Evolutionary conservation across 1,284 basidiomycete species (phyloP).

Genomic region (Stygiomarasmius scandens): DNA sequence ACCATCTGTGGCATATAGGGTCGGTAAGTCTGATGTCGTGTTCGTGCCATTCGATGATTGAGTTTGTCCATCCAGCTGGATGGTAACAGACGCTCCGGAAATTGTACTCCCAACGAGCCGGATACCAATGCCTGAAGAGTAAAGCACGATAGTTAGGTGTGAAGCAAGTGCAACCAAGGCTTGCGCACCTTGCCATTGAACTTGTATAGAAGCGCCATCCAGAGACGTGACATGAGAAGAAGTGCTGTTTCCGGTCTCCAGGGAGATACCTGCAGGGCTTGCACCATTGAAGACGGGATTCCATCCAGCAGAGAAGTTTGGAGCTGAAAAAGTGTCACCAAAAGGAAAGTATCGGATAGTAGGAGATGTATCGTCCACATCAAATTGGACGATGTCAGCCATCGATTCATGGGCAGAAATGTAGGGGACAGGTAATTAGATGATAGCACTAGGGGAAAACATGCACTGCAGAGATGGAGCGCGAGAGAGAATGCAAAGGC

Average conservation of each 20-base stretch:
- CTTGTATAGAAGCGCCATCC: slow-evolving; percentile 54
- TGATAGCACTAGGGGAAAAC: background rate
- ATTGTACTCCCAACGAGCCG: slow-evolving; percentile 49
- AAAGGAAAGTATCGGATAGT: slow-evolving; percentile 62
- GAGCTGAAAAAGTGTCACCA: slow-evolving; percentile 49
- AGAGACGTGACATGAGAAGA: slow-evolving; percentile 62
- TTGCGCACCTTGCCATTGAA: slow-evolving; percentile 64
- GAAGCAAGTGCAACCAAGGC: slow-evolving; percentile 4
- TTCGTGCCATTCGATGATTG: slow-evolving; percentile 5
- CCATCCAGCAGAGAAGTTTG: slow-evolving; percentile 62
- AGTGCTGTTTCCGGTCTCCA: slow-evolving; percentile 52
- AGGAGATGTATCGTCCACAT: slow-evolving; percentile 70
- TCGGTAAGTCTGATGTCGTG: slow-evolving; percentile 22
- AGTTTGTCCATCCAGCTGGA: slow-evolving; percentile 47
- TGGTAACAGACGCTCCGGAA: slow-evolving; percentile 40
- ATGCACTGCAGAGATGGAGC: background rate
- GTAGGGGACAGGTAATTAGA: background rate
- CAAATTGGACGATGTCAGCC: slow-evolving; percentile 51
- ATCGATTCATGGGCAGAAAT: slow-evolving; percentile 49
- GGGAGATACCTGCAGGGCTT: slow-evolving; percentile 47
- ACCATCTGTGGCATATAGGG: slow-evolving; percentile 45
- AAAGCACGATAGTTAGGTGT: background rate
- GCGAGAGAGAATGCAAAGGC: too few relatives aligned
- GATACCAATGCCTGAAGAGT: slow-evolving; percentile 53
- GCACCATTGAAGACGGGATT: slow-evolving; percentile 57